Conservation (phyloP, 1,284 basidiomycete species). For the Pseudozyma sp. region DNA sequence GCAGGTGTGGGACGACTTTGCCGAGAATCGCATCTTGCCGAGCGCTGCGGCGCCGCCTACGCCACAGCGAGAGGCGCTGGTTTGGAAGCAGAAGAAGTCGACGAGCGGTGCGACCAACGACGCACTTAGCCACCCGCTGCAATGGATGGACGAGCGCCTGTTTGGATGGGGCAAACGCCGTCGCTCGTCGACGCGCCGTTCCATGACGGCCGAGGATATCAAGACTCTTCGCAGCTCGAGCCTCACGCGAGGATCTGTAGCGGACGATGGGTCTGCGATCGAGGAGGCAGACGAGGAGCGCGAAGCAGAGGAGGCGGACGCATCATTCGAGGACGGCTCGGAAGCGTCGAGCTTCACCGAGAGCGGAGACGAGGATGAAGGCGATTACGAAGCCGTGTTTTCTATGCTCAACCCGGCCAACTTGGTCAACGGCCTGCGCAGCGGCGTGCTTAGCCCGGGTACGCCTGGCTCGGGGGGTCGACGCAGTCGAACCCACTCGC, state of each 20-base stretch:
- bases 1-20: slow-evolving; percentile 66
- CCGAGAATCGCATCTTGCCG: slow-evolving; percentile 60
- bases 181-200: slow-evolving; percentile 45
- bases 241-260: slow-evolving; percentile 11
- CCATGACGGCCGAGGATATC: slow-evolving; percentile 47
- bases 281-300: slow-evolving; percentile 29
- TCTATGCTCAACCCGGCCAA: slow-evolving; percentile 56
- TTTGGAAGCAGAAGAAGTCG: slow-evolving; percentile 54
- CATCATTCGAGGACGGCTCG: slow-evolving; percentile 36
- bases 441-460: slow-evolving; percentile 40
- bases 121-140: slow-evolving; percentile 65
- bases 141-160: slow-evolving; percentile 88
- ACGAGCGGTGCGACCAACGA: slow-evolving; percentile 40
- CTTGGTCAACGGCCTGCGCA: slow-evolving; percentile 30
- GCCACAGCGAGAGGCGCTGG: slow-evolving; percentile 48
- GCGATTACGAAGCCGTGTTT: slow-evolving; percentile 65
- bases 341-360: slow-evolving; percentile 41
- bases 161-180: slow-evolving; percentile 79
- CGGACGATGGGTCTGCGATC: slow-evolving; percentile 17
- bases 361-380: slow-evolving; percentile 59
- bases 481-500: slow-evolving; percentile 46
- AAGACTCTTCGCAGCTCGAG: slow-evolving; percentile 25
- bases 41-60: slow-evolving; percentile 53
- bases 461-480: slow-evolving; percentile 38
- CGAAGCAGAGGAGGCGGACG: slow-evolving; percentile 38